Conservation (phyloP, 2,329 filamentous ascomycete genomes). For the Ophiocordyceps robertsii region DNA sequence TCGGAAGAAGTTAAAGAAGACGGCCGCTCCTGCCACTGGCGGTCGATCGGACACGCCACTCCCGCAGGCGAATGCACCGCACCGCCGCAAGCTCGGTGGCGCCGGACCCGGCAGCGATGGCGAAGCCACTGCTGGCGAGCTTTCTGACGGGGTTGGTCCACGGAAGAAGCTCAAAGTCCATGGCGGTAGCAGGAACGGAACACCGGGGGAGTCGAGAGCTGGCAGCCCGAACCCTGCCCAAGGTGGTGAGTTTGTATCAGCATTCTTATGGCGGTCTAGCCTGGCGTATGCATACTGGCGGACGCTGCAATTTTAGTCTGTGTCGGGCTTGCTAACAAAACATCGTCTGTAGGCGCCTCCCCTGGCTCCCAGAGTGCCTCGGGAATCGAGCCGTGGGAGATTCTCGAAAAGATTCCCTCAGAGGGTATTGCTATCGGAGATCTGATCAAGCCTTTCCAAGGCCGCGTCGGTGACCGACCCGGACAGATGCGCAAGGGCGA, state of each 20-base stretch:
- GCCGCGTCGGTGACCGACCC: constrained; percentile 36
- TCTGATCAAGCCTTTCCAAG: constrained; percentile 40
- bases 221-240: constrained; percentile 41
- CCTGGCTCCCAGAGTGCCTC: constrained; percentile 20
- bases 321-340: neutral
- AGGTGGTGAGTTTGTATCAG: constrained; percentile 19
- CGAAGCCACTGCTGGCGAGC: constrained; percentile 56
- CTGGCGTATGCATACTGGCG: neutral
- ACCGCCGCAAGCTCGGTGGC: constrained; percentile 24
- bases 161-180: constrained; percentile 46
- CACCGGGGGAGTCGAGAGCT: constrained; percentile 46
- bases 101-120: constrained; percentile 57
- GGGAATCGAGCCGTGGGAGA: constrained; percentile 35
- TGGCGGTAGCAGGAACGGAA: constrained; percentile 30
- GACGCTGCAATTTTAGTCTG: neutral
- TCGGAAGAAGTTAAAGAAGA: constrained; percentile 64
- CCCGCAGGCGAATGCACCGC: constrained; percentile 24
- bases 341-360: constrained; percentile 11
- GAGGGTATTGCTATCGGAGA: constrained; percentile 41
- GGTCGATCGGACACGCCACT: constrained; percentile 45
- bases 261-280: neutral
- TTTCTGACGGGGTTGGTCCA: constrained; percentile 38
- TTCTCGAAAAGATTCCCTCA: constrained; percentile 38
- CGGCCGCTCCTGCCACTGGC: constrained; percentile 30
- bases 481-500: constrained; percentile 37